phyloP scores from a whole-genome alignment of 805 yeast species.

The Wickerhamiella siamensis region DNA sequence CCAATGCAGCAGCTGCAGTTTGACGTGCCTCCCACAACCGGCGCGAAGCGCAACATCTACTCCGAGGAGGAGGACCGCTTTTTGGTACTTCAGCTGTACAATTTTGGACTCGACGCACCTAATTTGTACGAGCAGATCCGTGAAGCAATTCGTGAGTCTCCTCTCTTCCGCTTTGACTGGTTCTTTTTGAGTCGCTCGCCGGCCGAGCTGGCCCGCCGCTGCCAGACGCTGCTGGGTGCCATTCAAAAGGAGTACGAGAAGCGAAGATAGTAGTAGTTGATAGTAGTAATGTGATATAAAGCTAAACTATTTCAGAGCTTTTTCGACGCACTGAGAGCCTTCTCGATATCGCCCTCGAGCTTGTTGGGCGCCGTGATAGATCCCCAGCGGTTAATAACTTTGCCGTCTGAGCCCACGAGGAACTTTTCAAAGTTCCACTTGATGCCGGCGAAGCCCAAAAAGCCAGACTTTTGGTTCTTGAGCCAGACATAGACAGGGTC shows the following conservation, averaged over 20 bases:
- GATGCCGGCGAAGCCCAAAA: constrained; percentile 56
- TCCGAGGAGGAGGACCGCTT: constrained; percentile 87
- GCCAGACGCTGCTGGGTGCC: constrained; percentile 61
- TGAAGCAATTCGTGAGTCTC: constrained; percentile 56
- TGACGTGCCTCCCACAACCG: constrained; percentile 48
- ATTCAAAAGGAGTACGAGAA: constrained; percentile 46
- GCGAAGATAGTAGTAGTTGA: too few species aligned
- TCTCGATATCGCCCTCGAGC: constrained; percentile 45
- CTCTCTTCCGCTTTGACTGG: constrained; percentile 76
- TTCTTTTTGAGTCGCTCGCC: constrained; percentile 70
- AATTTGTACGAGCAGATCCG: constrained; percentile 68
- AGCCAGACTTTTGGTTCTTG: constrained; percentile 46
- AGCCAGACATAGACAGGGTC: constrained; percentile 71
- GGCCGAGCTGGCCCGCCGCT: constrained; percentile 66
- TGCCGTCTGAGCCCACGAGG: constrained; percentile 42
- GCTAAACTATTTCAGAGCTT: too few species aligned
- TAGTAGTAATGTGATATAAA: too few species aligned
- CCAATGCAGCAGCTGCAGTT: constrained; percentile 71
- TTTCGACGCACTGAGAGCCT: constrained; percentile 33
- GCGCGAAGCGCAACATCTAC: constrained; percentile 47
- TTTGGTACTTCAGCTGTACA: constrained; percentile 61
- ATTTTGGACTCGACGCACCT: constrained; percentile 65
- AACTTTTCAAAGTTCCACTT: constrained; percentile 77
- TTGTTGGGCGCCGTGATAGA: constrained; percentile 54
- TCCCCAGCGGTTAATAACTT: constrained; percentile 45